Evolutionary conservation across 2,329 filamentous ascomycete genomes (phyloP).

Genomic region (Monosporascus ibericus): DNA sequence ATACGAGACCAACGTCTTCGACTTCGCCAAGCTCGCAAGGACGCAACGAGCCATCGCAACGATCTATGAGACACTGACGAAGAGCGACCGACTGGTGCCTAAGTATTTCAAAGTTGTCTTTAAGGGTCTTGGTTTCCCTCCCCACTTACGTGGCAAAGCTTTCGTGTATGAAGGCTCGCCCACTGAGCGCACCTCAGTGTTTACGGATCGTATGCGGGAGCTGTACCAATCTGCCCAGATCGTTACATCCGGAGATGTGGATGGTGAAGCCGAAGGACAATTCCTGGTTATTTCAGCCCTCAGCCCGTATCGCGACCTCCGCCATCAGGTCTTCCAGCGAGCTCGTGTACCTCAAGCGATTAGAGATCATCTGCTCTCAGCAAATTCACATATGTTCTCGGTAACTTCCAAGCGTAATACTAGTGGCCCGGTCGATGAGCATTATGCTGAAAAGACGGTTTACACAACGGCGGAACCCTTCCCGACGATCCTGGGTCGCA

Average conservation of each 20-base stretch:
- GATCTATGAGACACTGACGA: slow-evolving; percentile 83
- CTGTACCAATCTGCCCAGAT: slow-evolving; percentile 84
- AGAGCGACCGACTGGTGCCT: slow-evolving; percentile 69
- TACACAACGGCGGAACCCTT: slow-evolving; percentile 82
- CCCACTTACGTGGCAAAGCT: slow-evolving; percentile 77
- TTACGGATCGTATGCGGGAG: slow-evolving; percentile 87
- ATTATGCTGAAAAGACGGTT: slow-evolving; percentile 76
- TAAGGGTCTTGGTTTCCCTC: slow-evolving; percentile 81
- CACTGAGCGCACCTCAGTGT: slow-evolving; percentile 70
- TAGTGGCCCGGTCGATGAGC: slow-evolving; percentile 61
- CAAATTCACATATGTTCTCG: slow-evolving; percentile 72
- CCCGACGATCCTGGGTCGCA: slow-evolving; percentile 83
- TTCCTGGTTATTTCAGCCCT: slow-evolving; percentile 79
- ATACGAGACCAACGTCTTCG: slow-evolving; percentile 84
- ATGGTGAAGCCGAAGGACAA: slow-evolving; percentile 83
- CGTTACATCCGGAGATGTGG: slow-evolving; percentile 58
- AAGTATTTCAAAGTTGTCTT: slow-evolving; percentile 91
- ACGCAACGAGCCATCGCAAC: slow-evolving; percentile 86
- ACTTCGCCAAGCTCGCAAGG: slow-evolving; percentile 85
- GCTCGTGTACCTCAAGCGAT: slow-evolving; percentile 77
- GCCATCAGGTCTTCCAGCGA: slow-evolving; percentile 80
- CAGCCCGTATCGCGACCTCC: slow-evolving; percentile 73
- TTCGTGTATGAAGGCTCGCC: slow-evolving; percentile 84
- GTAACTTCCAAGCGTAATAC: slow-evolving; percentile 67
- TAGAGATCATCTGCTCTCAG: slow-evolving; percentile 78